Base-by-base conservation (phyloP, 2,329 filamentous ascomycete species). In the Scleromitrula shiraiana region DNA sequence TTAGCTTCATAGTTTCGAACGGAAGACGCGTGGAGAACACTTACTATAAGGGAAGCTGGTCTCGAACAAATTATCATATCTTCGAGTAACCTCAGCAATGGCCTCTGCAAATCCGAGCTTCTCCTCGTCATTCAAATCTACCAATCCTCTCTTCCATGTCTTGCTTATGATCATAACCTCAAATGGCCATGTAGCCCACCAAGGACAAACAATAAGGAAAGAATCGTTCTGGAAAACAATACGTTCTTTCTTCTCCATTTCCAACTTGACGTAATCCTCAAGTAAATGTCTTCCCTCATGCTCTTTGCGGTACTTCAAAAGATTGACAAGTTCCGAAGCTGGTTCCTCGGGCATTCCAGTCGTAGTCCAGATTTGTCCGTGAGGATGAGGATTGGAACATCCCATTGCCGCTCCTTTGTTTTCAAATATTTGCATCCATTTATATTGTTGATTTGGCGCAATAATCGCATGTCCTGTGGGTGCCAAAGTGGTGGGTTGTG, bases 361-460 rank as follows among this genome's bases (percentile, higher is more conserved):
- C 0, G 90, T 95, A 2, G 88, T 93, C 93, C 93, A 98, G 53
- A 96, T 76, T 67, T 98, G 93, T 50, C 93, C 91, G 68, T 98
- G 93, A 0, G 93, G 93, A 66, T 98, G 93, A 1, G 93, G 93
- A 66, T 98, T 98, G 1, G 91, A 97, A 72, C 93, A 98, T 43
- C 93, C 93, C 93, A 98, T 98, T 9, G 91, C 88, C 1, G 86
- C 82, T 43, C 93, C 93, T 70, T 98, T 98, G 73, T 98, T 98
- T 70, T 98, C 93, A 54, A 98, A 98, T 55, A 98, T 97, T 65
- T 98, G 93, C 90, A 98, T 96, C 70, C 95, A 97, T 46, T 85
- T 80, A 60, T 95, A 88, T 67, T 95, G 88, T 45, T 85, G 77
- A 43, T 75, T 80, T 4, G 88, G 83, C 23, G 70, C 68, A 19